Conservation (phyloP, 495 filamentous ascomycete genomes). For the Pseudoneurospora amorphoporcata region DNA sequence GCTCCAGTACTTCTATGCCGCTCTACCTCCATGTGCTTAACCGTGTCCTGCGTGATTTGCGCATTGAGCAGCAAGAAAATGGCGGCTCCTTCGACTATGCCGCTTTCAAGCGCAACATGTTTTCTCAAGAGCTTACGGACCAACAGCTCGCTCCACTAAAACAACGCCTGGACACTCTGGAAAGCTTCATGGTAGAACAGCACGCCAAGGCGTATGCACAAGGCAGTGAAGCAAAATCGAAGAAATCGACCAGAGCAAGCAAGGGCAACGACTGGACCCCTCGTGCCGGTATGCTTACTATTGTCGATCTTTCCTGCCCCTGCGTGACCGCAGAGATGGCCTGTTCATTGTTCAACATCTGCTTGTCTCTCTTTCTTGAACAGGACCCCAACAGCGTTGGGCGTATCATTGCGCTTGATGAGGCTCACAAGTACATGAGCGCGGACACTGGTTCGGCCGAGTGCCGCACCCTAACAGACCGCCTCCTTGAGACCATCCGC, state of each 20-base stretch:
- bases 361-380: constrained; percentile 50
- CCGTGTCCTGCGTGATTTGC: constrained; percentile 51
- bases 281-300: constrained; percentile 48
- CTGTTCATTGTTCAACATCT: constrained; percentile 61
- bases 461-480: constrained; percentile 50
- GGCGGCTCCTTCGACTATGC: constrained; percentile 39
- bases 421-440: constrained; percentile 35
- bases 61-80: constrained; percentile 32
- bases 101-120: constrained; percentile 30
- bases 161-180: constrained; percentile 46
- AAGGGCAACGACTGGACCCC: constrained; percentile 25
- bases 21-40: constrained; percentile 54
- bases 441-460: constrained; percentile 17
- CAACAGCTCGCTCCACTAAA: constrained; percentile 41
- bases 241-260: not conserved
- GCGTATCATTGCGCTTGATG: constrained; percentile 29
- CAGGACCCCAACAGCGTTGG: constrained; percentile 29
- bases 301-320: constrained; percentile 66
- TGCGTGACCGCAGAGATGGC: constrained; percentile 57
- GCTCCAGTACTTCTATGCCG: constrained; percentile 35
- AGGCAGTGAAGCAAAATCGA: not conserved
- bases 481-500: constrained; percentile 53
- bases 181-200: constrained; percentile 43
- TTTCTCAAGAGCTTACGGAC: constrained; percentile 30
- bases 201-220: constrained; percentile 12